These are phyloP conservation scores for Papiliotrema fonsecae DNA, from an alignment of 1,284 basidiomycete genomes.

Conservation along the genomic window DNA sequence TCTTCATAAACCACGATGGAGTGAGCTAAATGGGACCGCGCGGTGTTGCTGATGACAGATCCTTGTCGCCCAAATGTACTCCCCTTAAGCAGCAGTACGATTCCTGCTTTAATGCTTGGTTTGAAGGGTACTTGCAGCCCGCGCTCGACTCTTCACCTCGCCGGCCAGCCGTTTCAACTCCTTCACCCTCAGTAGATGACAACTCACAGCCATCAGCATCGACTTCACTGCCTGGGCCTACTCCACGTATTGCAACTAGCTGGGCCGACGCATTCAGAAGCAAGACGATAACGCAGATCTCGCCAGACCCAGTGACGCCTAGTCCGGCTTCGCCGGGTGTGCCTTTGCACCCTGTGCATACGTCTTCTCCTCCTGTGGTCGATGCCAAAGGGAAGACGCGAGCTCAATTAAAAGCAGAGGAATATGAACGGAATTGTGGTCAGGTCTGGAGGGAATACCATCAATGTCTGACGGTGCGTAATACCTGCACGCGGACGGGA, in stretches of 20 bases:
- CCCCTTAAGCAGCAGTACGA: constrained; percentile 85
- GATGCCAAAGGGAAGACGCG: constrained; percentile 39
- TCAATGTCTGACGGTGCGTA: constrained; percentile 66
- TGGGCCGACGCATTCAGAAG: constrained; percentile 15
- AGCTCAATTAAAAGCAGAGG: constrained; percentile 56
- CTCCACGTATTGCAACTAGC: constrained; percentile 9
- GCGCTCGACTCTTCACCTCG: constrained; percentile 26
- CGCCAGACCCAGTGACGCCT: background rate
- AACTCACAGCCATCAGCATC: background rate
- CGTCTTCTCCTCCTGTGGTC: constrained; percentile 10
- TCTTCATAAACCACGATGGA: constrained; percentile 1
- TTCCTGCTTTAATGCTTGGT: constrained; percentile 93
- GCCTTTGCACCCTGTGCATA: background rate
- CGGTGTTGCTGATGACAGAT: constrained; percentile 18
- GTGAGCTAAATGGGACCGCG: background rate
- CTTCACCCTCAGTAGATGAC: constrained; percentile 6
- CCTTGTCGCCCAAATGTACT: constrained; percentile 72
- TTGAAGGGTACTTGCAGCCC: constrained; percentile 87
- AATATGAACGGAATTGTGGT: constrained; percentile 79
- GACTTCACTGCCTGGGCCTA: background rate
- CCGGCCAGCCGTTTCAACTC: constrained; percentile 1
- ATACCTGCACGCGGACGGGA: background rate
- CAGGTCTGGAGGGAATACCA: constrained; percentile 73
- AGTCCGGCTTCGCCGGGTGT: background rate
- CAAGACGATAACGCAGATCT: background rate